Conservation (phyloP, 225 moss, liverwort and hornwort species). For the Marchantia polymorpha region DNA sequence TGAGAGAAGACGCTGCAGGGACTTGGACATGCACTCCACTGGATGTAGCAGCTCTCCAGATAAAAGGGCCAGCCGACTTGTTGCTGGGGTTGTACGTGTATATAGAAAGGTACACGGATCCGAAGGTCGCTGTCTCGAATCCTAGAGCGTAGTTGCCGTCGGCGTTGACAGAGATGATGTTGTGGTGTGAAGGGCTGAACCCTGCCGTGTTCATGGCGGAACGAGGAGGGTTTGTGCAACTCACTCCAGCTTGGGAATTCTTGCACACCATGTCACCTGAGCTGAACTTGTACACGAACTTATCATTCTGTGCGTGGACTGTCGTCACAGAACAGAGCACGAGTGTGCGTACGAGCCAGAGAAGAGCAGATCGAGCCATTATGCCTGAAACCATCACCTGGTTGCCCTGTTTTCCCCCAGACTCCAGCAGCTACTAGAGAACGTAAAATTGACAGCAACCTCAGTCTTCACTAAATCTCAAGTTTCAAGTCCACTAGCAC, state of each 20-base stretch:
- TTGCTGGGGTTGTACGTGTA: not conserved
- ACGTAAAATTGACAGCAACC: too few relatives aligned
- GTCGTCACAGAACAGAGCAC: not conserved
- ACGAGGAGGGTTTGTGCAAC: not conserved
- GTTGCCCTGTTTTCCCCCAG: too few relatives aligned
- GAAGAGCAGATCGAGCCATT: too few relatives aligned
- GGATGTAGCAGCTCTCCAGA: not conserved
- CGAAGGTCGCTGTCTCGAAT: not conserved
- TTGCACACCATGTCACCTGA: not conserved
- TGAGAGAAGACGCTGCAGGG: not conserved
- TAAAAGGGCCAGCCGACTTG: not conserved
- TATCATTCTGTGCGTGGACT: not conserved
- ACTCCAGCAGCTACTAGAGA: too few relatives aligned
- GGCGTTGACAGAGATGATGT: not conserved
- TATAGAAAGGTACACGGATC: not conserved
- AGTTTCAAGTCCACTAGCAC: too few relatives aligned
- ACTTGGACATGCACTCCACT: not conserved
- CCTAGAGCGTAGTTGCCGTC: not conserved
- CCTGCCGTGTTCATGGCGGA: slow-evolving; percentile 4
- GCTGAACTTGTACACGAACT: not conserved
- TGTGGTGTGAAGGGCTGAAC: not conserved
- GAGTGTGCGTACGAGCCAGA: too few relatives aligned
- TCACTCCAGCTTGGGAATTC: not conserved
- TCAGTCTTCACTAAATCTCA: too few relatives aligned
- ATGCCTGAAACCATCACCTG: too few relatives aligned